phyloP scores from a whole-genome alignment of 495 filamentous ascomycete species.

The Barbatosphaeria neglecta region DNA sequence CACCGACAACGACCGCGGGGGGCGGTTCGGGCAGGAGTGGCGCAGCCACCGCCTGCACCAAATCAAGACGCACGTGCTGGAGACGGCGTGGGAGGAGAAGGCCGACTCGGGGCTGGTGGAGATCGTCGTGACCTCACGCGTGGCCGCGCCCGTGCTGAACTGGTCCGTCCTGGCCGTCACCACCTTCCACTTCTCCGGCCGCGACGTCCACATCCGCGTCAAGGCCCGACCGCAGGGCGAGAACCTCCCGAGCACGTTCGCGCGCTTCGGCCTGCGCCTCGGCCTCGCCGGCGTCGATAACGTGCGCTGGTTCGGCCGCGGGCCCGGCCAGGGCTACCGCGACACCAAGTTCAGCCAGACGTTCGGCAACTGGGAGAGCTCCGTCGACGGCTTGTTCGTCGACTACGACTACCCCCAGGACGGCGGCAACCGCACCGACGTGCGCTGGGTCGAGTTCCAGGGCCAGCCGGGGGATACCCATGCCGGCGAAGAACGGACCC shows the following conservation, averaged over 20 bases:
- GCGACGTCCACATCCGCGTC: conserved; percentile 31
- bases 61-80: conserved; percentile 29
- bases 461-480: conserved; percentile 5
- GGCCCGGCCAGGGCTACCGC: conserved; percentile 49
- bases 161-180: conserved; percentile 47
- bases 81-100: conserved; percentile 27
- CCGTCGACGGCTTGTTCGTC: conserved; percentile 34
- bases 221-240: conserved; percentile 25
- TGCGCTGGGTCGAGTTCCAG: conserved; percentile 42
- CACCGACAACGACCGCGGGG: conserved; percentile 54
- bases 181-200: conserved; percentile 40
- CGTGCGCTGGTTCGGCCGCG: conserved; percentile 51
- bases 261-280: conserved; percentile 47
- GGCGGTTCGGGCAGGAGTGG: conserved; percentile 34
- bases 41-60: conserved; percentile 24
- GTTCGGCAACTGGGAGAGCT: conserved; percentile 37
- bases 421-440: conserved; percentile 50
- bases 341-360: conserved; percentile 50
- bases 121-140: conserved; percentile 31
- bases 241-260: conserved; percentile 41
- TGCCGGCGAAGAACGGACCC: conserved; percentile 14
- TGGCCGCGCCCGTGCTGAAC: conserved; percentile 48
- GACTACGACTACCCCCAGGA: conserved; percentile 61
- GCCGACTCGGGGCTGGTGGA: conserved; percentile 12
- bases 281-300: conserved; percentile 26